Evolutionary conservation across 352 stramenopile genomes (phyloP), one percentile per base, ranked within the genome.

Genomic region (Peronospora farinosa): DNA sequence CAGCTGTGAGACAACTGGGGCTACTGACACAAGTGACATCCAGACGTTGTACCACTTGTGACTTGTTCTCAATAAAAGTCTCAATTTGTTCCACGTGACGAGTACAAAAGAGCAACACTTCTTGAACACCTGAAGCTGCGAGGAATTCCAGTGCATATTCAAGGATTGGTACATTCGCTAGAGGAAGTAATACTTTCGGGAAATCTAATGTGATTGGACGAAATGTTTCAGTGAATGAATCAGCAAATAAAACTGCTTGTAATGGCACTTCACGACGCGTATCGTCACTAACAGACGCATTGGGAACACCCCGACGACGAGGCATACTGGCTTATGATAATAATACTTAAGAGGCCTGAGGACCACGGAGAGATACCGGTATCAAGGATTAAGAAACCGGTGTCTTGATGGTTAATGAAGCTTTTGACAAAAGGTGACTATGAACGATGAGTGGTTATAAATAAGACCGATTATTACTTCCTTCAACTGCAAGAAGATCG

Each of bases 111-210:
- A 99, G 71, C 58, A 98, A 85, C 5, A 99, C 79, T 65, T 99
- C 93, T 38, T 97, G 69, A 2, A 98, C 93, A 53, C 93, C 95
- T 15, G 90, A 85, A 12, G 84, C 80, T 17, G 84, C 88, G 10
- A 99, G 77, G 57, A 98, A 98, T 69, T 99, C 96, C 36, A 99
- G 82, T 40, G 92, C 86, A 68, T 98, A 98, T 67, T 98, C 92
- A 50, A 99, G 74, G 70, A 99, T 89, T 0, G 94, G 84, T 11
- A 98, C 86, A 74, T 98, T 98, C 42, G 95, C 96, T 25, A 98
- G 72, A 11, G 95, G 95, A 33, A 98, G 88, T 16, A 99, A 64
- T 16, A 97, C 82, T 68, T 98, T 97, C 30, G 93, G 92, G 45
- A 69, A 61, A 35, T 78, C 56, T n/a, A 88, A 62, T 45, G 84